Base-by-base conservation (phyloP, 2,329 filamentous ascomycete species). In the Colletotrichum filicis region DNA sequence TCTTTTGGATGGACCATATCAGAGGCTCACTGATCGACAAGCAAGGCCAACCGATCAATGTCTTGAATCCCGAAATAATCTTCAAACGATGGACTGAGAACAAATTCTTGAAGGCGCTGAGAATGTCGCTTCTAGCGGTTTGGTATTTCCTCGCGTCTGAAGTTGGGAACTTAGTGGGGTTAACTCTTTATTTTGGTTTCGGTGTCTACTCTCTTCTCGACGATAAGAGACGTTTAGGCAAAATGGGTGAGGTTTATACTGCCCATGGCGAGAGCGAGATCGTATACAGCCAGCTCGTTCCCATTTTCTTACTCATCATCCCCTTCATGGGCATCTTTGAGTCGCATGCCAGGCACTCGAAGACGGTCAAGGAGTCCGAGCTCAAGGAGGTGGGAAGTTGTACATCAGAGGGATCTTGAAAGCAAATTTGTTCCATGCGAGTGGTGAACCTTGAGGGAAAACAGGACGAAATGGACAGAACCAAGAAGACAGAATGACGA, bases 231-330 rank as follows among this genome's bases (percentile, higher is more conserved):
- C 30, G 30, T 32, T 11, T 11, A 11, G 30, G 7, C 24, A 24
- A 24, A 24, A 24, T 24, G 24, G 24, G 24, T 24, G 24, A 24
- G 24, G 24, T 24, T 24, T 24, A 24, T 32, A 9, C 30, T 32
- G 2, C 30, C 30, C 30, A 63, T 7, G 67, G 65, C 19, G 76
- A 76, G 57, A 57, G 74, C 53, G 64, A 65, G 22, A 16, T 76
- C 11, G 65, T 64, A 2, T 76, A 74, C 66, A 75, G 73, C 24
- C 75, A 77, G 68, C 58, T 76, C 4, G 71, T 77, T 24, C 73
- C 75, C 8, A 59, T 75, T 5, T 62, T 76, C 22, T 32, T 77
- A 30, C 64, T 76, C 24, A 55, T 77, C 28, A 68, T 75, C 12
- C 70, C 71, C 1, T 63, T 76, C 11, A 61, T 76, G 65, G 74